Evolutionary conservation across 495 filamentous ascomycete genomes (phyloP).

Genomic region (Neurospora sp.): DNA sequence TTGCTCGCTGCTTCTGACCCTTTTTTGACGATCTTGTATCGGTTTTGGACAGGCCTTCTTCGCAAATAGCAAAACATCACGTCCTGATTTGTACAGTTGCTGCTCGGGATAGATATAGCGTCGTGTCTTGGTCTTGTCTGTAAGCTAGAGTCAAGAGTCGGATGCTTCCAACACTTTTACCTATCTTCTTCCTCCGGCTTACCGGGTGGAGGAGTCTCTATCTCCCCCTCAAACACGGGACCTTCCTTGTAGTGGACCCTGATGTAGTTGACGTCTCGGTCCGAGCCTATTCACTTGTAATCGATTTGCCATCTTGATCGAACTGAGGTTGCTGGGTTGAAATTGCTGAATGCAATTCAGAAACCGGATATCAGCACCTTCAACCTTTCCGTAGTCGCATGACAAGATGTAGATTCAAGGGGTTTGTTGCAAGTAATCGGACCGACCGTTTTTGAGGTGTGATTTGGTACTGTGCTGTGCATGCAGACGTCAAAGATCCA

Average conservation of each 20-base stretch:
- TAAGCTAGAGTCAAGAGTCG: not conserved
- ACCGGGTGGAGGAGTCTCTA: not conserved
- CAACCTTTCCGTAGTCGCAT: not conserved
- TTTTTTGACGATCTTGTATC: not conserved
- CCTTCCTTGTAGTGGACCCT: not conserved
- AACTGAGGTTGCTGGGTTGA: not conserved
- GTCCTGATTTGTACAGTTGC: not conserved
- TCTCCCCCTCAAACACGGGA: not conserved
- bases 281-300: not conserved
- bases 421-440: conserved; percentile 19
- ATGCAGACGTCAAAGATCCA: not conserved
- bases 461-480: not conserved
- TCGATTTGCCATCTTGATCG: not conserved
- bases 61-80: not conserved
- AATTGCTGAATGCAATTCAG: not conserved
- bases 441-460: conserved; percentile 7
- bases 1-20: not conserved
- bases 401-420: not conserved
- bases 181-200: not conserved
- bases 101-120: not conserved
- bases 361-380: not conserved
- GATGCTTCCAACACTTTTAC: not conserved
- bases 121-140: not conserved
- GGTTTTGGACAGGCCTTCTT: not conserved
- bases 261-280: not conserved